phyloP scores from a whole-genome alignment of 164 flowering plant species.

The Cinnamomum micranthum region DNA sequence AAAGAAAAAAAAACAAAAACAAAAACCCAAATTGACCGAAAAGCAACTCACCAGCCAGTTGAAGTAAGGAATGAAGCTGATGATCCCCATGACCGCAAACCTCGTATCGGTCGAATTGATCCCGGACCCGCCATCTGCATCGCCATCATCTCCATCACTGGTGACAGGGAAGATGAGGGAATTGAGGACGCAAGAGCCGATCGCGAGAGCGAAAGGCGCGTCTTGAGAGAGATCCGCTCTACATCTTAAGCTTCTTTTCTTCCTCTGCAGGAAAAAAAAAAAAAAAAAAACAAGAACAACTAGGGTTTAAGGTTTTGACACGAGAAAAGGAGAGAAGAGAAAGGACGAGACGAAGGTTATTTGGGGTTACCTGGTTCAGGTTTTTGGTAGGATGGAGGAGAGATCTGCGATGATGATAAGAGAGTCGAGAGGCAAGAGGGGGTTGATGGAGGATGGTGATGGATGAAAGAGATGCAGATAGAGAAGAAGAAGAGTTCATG shows the following conservation, averaged over 20 bases:
- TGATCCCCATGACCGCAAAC: conserved; percentile 80
- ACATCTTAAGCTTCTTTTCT: conserved; percentile 23
- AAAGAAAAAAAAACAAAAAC: background rate
- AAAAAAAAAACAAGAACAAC: background rate
- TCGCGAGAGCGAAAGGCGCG: conserved; percentile 65
- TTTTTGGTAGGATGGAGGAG: background rate
- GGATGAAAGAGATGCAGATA: background rate
- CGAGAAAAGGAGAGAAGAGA: background rate
- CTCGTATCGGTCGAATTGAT: conserved; percentile 55
- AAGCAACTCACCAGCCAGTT: conserved; percentile 79
- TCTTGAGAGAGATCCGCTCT: conserved; percentile 64
- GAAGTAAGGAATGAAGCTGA: conserved; percentile 87
- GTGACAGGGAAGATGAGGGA: conserved; percentile 55
- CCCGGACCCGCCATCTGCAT: conserved; percentile 19
- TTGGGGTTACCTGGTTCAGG: background rate
- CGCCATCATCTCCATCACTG: conserved; percentile 20
- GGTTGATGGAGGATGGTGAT: background rate
- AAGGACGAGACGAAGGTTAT: background rate
- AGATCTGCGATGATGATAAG: background rate
- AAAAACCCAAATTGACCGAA: background rate
- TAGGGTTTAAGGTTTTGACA: background rate
- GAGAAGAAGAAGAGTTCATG: conserved; percentile 6
- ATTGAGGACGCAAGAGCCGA: conserved; percentile 66
- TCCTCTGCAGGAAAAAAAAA: conserved; percentile 21
- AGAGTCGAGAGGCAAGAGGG: background rate